Evolutionary conservation across 2,329 filamentous ascomycete genomes (phyloP).

Genomic region (Huntiella bhutanensis): DNA sequence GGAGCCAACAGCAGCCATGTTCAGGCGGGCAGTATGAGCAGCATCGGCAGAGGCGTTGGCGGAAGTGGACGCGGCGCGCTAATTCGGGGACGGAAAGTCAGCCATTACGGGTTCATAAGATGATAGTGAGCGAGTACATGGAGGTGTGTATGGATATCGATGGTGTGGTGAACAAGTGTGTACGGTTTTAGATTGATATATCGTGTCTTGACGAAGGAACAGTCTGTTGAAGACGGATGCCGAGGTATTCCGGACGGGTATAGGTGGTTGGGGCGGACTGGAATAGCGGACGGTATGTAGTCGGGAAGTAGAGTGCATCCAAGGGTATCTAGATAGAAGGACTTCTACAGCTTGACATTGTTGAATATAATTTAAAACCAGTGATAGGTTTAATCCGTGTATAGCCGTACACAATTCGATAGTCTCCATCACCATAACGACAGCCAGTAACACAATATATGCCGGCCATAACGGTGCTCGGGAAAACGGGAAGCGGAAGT

Average conservation of each 20-base stretch:
- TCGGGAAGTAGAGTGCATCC: no score
- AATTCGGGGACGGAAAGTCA: conserved; percentile 9
- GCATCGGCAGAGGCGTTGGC: conserved; percentile 44
- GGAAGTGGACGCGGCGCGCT: conserved; percentile 55
- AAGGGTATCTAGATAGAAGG: not conserved
- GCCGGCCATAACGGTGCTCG: no score
- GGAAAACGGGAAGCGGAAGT: conserved; percentile 15
- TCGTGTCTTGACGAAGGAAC: no score
- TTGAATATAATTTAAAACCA: not conserved
- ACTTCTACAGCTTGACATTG: not conserved
- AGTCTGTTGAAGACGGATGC: no score
- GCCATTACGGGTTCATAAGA: conserved; percentile 1
- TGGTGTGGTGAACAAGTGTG: no score
- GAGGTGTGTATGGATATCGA: not conserved
- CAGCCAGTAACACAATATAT: no score
- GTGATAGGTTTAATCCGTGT: not conserved
- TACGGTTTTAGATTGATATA: no score
- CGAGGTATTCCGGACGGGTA: no score
- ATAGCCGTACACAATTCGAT: not conserved
- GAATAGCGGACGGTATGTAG: no score
- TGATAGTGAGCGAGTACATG: not conserved
- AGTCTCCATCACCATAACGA: no score
- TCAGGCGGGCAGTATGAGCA: conserved; percentile 57
- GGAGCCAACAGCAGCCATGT: conserved; percentile 69
- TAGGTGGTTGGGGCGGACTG: no score